Percentiles rank a stretch among this genome's conserved stretches.
Conservation (phyloP, 2,329 filamentous ascomycete genomes). For the Helotiales sp. region DNA sequence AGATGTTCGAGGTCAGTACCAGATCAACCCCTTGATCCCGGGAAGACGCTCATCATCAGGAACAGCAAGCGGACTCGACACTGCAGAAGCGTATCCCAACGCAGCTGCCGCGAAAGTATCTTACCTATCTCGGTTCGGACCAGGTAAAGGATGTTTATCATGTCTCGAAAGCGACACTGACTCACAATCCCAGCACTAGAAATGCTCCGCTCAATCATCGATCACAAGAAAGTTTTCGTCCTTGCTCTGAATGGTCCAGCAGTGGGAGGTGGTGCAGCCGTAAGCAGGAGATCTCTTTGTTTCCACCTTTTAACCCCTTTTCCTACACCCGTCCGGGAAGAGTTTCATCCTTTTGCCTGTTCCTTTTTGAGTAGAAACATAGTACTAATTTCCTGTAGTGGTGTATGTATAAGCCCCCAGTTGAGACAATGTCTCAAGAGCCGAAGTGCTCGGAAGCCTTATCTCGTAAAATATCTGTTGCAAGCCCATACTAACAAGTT, state of each 20-base stretch:
- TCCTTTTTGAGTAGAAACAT: too few relatives aligned
- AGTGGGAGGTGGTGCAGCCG: slow-evolving; percentile 50
- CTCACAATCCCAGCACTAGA: slow-evolving; percentile 29
- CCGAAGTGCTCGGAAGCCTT: too few relatives aligned
- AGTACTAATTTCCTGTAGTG: too few relatives aligned
- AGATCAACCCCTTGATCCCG: not conserved
- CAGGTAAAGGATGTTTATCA: slow-evolving; percentile 15
- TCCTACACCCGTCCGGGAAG: too few relatives aligned
- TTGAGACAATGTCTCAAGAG: too few relatives aligned
- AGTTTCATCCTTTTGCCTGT: too few relatives aligned
- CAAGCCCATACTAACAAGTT: too few relatives aligned
- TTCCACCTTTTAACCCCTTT: too few relatives aligned
- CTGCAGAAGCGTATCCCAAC: slow-evolving; percentile 15
- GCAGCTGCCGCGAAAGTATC: slow-evolving; percentile 30
- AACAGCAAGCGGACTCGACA: slow-evolving; percentile 14
- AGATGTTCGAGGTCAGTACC: slow-evolving; percentile 42
- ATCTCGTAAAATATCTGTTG: too few relatives aligned
- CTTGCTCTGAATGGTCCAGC: slow-evolving; percentile 51
- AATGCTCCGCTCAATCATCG: slow-evolving; percentile 47
- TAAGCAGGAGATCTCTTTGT: too few relatives aligned
- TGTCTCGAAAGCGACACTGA: not conserved
- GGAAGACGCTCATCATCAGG: not conserved
- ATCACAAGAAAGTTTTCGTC: slow-evolving; percentile 51
- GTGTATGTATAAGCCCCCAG: too few relatives aligned
- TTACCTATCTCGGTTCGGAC: slow-evolving; percentile 22